Percentiles rank a stretch among this genome's conserved stretches.
phyloP scores from a whole-genome alignment of 257 asterid species.

The Primulina huaijiensis region DNA sequence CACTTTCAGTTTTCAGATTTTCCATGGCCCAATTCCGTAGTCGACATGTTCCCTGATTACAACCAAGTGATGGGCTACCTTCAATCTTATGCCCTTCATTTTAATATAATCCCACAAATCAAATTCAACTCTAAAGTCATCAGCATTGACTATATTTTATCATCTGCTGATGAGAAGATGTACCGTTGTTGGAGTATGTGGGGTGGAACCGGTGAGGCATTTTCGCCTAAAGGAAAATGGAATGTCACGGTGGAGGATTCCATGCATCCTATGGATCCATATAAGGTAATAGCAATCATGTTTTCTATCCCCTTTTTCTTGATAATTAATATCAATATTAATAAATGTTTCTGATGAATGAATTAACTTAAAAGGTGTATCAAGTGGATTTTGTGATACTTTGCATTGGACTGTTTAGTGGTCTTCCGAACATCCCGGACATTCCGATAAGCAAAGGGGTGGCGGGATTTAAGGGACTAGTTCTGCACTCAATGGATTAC shows the following conservation, averaged over 20 bases:
- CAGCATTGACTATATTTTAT: conserved; percentile 27
- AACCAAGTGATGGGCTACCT: conserved; percentile 49
- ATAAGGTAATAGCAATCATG: conserved; percentile 19
- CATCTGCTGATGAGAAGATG: conserved; percentile 17
- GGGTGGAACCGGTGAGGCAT: conserved; percentile 48
- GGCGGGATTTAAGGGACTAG: conserved; percentile 39
- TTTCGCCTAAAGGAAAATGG: conserved; percentile 46
- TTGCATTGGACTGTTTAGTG: conserved; percentile 62
- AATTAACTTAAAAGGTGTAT: conserved; percentile 33
- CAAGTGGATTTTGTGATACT: conserved; percentile 54
- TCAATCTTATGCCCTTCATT: conserved; percentile 45
- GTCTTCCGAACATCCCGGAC: conserved; percentile 45
- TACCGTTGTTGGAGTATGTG: conserved; percentile 30
- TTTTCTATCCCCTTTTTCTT: too few relatives aligned
- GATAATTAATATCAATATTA: too few relatives aligned
- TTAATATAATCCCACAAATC: conserved; percentile 30
- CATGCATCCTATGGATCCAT: conserved; percentile 27
- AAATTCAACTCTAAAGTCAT: conserved; percentile 38
- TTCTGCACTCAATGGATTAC: conserved; percentile 62
- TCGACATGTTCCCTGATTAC: conserved; percentile 42
- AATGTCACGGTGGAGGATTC: conserved; percentile 39
- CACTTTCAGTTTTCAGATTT: conserved; percentile 60
- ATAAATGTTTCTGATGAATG: background rate
- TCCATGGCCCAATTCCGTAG: conserved; percentile 46
- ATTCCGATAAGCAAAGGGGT: conserved; percentile 32